Evolutionary conservation across 495 filamentous ascomycete genomes (phyloP).

Genomic region (Aspergillus nanangensis): DNA sequence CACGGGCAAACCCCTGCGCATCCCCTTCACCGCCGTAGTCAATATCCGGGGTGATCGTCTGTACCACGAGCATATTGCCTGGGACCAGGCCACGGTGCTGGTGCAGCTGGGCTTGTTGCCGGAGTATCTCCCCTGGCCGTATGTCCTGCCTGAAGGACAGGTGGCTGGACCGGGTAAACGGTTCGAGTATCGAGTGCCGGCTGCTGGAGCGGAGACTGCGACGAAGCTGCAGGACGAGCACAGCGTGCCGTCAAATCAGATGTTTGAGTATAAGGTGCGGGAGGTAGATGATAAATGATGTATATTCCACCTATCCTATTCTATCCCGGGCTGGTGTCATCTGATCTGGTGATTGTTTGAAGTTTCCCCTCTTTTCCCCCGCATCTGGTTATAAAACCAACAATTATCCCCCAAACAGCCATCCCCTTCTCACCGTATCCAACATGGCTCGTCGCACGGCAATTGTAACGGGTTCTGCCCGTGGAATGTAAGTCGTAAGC

Average conservation of each 20-base stretch:
- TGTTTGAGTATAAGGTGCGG: slow-evolving; percentile 45
- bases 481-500: slow-evolving; percentile 53
- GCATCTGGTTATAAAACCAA: not conserved
- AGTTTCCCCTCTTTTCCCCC: not conserved
- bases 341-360: not conserved
- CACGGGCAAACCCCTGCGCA: slow-evolving; percentile 57
- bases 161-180: slow-evolving; percentile 31
- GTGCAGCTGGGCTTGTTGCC: slow-evolving; percentile 69
- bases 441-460: slow-evolving; percentile 24
- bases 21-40: slow-evolving; percentile 70
- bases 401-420: not conserved
- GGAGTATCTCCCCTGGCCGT: slow-evolving; percentile 55
- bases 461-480: slow-evolving; percentile 55
- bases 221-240: slow-evolving; percentile 59
- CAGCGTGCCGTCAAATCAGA: slow-evolving; percentile 55
- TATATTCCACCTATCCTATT: no score
- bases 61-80: slow-evolving; percentile 77
- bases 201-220: slow-evolving; percentile 60
- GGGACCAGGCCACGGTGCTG: slow-evolving; percentile 79
- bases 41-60: slow-evolving; percentile 71
- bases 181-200: slow-evolving; percentile 64
- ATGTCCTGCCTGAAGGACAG: slow-evolving; percentile 40
- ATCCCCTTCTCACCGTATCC: not conserved
- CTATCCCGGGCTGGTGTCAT: no score
- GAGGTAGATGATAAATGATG: slow-evolving; percentile 17